Base-by-base conservation (phyloP, 176 grass and related monocot genomes). In the Eragrostis nindensis region DNA sequence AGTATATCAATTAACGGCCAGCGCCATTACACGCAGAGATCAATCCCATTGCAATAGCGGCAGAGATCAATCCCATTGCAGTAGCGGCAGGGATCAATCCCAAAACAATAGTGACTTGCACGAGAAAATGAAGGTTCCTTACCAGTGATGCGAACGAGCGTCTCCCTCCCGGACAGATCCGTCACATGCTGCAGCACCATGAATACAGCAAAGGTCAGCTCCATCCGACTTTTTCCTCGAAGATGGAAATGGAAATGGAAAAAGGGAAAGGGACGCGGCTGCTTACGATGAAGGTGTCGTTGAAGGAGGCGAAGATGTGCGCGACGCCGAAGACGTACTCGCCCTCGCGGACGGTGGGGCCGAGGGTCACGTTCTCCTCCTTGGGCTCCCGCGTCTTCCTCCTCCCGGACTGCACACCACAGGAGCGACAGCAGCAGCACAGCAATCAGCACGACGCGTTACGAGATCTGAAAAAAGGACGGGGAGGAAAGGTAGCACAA, bases 71-170 rank as follows among this genome's bases (percentile, higher is more conserved):
- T 22, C 11, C 45, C 19, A 57, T 21, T 13, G 36, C 32, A 36
- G 4, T 36, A 36, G 32, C 4, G 26, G 13, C 38, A 47, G 6
- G 26, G 1, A 47, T 19, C 2, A 60, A 55, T 55, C 19, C 52
- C 52, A n/a, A n/a, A 5, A 61, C 3, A 44, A 26, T 30, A 55
- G 4, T 16, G 2, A 45, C 38, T 18, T 46, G 24, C 18, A 32
- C 4, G 22, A 73, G 26, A 46, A 80, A 9, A 9, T 3, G 40
- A 50, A 30, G 11, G 30, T 0, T 40, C 60, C 9, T 44, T 81
- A 95, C 93, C 93, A 48, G 90, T 95, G 75, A 95, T 92, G 62
- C 87, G 90, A 66, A 95, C 93, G 48, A 95, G 87, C 21, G 93
- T 92, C 76, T 95, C 93, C 79, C 90, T 85, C 63, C 93, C 90